These are phyloP conservation scores for Claviceps sorghi DNA, from an alignment of 2,329 filamentous ascomycete genomes.

Conservation along the genomic window DNA sequence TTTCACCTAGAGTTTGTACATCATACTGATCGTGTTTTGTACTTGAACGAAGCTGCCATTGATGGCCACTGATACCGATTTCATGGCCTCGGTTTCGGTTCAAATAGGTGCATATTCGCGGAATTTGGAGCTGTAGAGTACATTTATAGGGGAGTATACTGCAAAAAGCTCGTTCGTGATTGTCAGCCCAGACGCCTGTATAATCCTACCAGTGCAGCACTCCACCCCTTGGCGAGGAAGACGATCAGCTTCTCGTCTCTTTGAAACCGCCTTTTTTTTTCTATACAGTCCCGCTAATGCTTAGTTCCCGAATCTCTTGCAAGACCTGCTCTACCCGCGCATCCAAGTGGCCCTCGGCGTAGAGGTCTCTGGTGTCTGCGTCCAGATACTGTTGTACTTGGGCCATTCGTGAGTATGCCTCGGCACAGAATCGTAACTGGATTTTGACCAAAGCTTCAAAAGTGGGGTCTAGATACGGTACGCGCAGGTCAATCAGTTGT, in stretches of 20 bases:
- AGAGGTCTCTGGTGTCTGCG: slow-evolving; percentile 87
- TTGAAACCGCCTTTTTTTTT: slow-evolving; percentile 8
- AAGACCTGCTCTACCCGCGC: slow-evolving; percentile 85
- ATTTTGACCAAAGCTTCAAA: slow-evolving; percentile 99
- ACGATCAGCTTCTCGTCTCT: neutral
- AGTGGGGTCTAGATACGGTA: slow-evolving; percentile 90
- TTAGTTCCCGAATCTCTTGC: slow-evolving; percentile 92
- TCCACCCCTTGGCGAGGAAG: neutral
- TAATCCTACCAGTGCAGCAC: neutral
- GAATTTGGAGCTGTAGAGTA: neutral
- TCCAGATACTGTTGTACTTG: slow-evolving; percentile 98
- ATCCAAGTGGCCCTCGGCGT: slow-evolving; percentile 85
- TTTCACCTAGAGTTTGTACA: no score
- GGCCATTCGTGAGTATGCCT: slow-evolving; percentile 95
- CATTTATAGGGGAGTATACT: neutral
- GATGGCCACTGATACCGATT: neutral
- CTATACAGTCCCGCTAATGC: slow-evolving; percentile 63
- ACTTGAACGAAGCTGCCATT: no score
- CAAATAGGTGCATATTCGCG: neutral
- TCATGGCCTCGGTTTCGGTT: neutral
- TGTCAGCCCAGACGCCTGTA: neutral
- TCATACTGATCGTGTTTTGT: no score
- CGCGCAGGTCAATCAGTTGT: slow-evolving; percentile 88
- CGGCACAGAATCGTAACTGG: slow-evolving; percentile 90
- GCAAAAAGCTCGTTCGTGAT: neutral